Base-by-base conservation (phyloP, 2,329 filamentous ascomycete species). In the Neocatenulostroma microsporum region DNA sequence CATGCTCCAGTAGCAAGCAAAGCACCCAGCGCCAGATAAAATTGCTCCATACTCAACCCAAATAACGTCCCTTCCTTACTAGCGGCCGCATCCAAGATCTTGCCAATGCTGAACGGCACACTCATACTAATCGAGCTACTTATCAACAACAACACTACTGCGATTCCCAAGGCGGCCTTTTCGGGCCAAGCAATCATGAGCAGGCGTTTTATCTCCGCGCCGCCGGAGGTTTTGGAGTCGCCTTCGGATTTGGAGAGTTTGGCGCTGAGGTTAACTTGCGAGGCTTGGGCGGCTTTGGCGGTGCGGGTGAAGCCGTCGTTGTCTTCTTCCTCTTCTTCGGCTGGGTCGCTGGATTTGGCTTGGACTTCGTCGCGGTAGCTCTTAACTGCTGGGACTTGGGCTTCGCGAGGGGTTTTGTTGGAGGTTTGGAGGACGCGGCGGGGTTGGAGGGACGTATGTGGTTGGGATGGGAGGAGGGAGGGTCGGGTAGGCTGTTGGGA, bases 51-150 rank as follows among this genome's bases (percentile, higher is more conserved):
- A 28, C 82, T 83, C 42, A 96, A 64, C 14, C 91, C 91, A 57
- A 96, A 91, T 10, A 96, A 69, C 37, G 76, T 76, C 23, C 67
- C 82, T 35, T 82, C 54, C 18, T 60, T 78, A 53, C 87, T 82
- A 8, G 87, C 93, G 7, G 89, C 86, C 36, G 91, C 76, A 62
- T 98, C 91, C 59, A 98, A 69, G 44, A 98, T 94, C 57, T 88
- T 89, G 39, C 91, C 91, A 47, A 98, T 94, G 0, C 88, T 94
- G 58, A 95, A 94, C 2, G 91, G 91, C 41, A 98, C 84, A 2
- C 86, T 88, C 83, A 98, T 94, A 39, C 88, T 94, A 49, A 98
- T 87, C 34, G 79, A 75, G 3, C 89, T 96, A 12, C 89, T 95
- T 44, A 95, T 72, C 40, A 98, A 71, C 34, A 98, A 71, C 56